Base-by-base conservation (phyloP, 192 early-diverging fungal genomes). In the Martensiomyces pterosporus region DNA sequence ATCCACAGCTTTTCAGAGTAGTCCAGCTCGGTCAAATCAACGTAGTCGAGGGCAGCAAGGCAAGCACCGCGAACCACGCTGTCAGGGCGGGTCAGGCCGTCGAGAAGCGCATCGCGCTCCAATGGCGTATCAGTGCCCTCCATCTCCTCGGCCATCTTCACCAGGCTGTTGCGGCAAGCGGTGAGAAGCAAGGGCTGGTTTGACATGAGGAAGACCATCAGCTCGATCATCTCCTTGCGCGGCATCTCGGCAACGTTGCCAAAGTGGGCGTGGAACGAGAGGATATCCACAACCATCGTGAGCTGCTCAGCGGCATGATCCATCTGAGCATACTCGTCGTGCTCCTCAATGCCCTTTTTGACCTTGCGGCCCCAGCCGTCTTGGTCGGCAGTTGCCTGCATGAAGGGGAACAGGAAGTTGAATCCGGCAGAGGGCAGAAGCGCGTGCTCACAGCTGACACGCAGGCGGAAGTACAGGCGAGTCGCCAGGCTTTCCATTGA, bases 391-490 rank as follows among this genome's bases (percentile, higher is more conserved):
- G 82, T 71, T n/a, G 79, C 74, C 47, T 81, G 55, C 48, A 87
- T 76, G 29, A 90, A 36, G 27, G 83, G 81, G 59, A 88, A 77
- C 47, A 82, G 62, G 49, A 79, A 87, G 24, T 76, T 72, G 60
- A 89, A 84, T 21, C 80, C 81, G 4, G 82, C 72, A 6, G 83
- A 63, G 4, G 78, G 57, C 36, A 89, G 58, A 10, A 80, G 73
- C 26, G 64, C 47, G 33, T 59, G 54, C 36, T 86, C 83, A 24
- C 78, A 78, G 18, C 73, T 64, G 42, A 82, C 75, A 25, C 86
- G 80, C 48, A 87, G 70, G 3, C 84, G 79, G 57, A 79, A 90
- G 34, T 83, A 62, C 35, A 88, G 74, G 33, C 84, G 82, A 25
- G 79, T 67, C 7, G 80, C 78, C 32, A 68, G 47, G 24, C 50